These are phyloP conservation scores for Penicillium decumbens DNA, from an alignment of 2,329 filamentous ascomycete genomes.

Conservation along the genomic window DNA sequence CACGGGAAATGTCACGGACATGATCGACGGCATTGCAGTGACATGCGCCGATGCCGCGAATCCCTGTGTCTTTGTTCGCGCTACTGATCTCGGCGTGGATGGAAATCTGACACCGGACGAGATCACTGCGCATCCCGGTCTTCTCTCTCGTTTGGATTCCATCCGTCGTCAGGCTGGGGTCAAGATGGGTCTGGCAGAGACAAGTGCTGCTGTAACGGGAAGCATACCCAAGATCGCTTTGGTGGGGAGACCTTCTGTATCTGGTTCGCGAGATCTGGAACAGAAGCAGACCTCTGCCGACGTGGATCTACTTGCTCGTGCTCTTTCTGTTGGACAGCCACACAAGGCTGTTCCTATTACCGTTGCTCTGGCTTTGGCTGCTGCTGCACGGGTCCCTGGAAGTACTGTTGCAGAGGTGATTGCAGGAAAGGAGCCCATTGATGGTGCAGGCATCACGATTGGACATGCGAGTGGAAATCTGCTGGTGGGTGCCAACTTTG, in stretches of 20 bases:
- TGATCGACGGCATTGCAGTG: constrained; percentile 47
- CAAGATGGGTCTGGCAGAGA: constrained; percentile 56
- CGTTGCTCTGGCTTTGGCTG: constrained; percentile 49
- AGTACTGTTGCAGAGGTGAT: constrained; percentile 37
- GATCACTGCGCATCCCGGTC: constrained; percentile 45
- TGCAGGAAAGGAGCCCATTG: constrained; percentile 21
- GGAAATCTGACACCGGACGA: constrained; percentile 50
- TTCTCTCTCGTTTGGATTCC: constrained; percentile 49
- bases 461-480: constrained; percentile 48
- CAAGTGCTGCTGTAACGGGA: constrained; percentile 47
- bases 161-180: constrained; percentile 56
- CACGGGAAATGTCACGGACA: constrained; percentile 54
- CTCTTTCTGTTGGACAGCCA: constrained; percentile 54
- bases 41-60: constrained; percentile 62
- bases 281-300: constrained; percentile 32
- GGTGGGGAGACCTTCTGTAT: constrained; percentile 37
- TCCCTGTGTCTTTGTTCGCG: constrained; percentile 59
- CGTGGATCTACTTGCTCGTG: constrained; percentile 44
- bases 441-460: constrained; percentile 37
- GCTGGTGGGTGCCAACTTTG: constrained; percentile 42
- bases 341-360: constrained; percentile 56
- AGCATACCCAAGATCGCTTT: constrained; percentile 60
- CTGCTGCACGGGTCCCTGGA: constrained; percentile 46
- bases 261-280: constrained; percentile 6
- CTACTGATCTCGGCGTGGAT: constrained; percentile 46